A percentile compares a stretch with the other conserved stretches of the same genome.
Evolutionary conservation across 2,329 filamentous ascomycete species (phyloP).

Genomic region (Orbilia oligospora): DNA sequence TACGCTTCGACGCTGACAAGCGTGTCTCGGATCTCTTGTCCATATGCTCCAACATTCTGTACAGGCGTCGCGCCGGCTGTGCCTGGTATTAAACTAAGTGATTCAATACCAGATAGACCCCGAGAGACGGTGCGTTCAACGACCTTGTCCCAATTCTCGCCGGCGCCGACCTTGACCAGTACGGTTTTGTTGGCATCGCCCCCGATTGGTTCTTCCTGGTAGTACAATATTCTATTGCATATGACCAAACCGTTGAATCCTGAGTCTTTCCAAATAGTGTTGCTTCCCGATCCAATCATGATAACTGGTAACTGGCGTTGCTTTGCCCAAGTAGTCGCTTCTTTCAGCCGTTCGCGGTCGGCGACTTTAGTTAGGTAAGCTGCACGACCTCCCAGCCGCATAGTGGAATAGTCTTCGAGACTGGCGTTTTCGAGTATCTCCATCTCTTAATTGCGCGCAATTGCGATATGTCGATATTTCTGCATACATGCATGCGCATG

Average conservation of each 20-base stretch:
- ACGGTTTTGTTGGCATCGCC: background rate
- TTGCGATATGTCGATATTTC: background rate
- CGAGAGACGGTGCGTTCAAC: slow-evolving; percentile 24
- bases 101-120: slow-evolving; percentile 33
- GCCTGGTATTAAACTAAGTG: slow-evolving; percentile 36
- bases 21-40: slow-evolving; percentile 36
- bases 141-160: slow-evolving; percentile 37
- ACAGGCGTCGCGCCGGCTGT: slow-evolving; percentile 39
- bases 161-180: slow-evolving; percentile 23
- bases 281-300: slow-evolving; percentile 31
- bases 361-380: slow-evolving; percentile 17
- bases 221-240: slow-evolving; percentile 30
- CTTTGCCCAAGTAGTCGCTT: slow-evolving; percentile 21
- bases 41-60: slow-evolving; percentile 45
- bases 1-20: slow-evolving; percentile 28
- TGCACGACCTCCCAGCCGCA: slow-evolving; percentile 29
- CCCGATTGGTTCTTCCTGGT: slow-evolving; percentile 14
- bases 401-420: slow-evolving; percentile 25
- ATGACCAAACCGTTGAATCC: slow-evolving; percentile 35
- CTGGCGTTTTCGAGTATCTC: slow-evolving; percentile 12
- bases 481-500: too few species aligned
- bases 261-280: slow-evolving; percentile 37
- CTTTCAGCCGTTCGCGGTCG: slow-evolving; percentile 11
- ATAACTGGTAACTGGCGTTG: slow-evolving; percentile 13
- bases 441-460: too few species aligned